Conservation (phyloP, 805 yeast genomes). For the Yamadazyma endophytica region DNA sequence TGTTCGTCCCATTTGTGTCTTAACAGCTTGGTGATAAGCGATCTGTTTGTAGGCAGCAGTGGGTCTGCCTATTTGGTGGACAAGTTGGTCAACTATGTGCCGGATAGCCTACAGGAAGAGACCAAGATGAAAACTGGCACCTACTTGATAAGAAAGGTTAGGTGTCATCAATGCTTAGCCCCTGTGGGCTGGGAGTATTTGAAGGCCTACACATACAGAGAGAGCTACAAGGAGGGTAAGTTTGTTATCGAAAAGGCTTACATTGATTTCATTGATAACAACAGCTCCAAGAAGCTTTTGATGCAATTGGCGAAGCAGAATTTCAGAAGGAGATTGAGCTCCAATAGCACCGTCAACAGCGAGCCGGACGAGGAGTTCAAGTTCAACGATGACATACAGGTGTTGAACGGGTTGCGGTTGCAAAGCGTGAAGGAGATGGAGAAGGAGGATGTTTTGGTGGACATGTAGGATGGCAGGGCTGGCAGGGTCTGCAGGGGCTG, state of each 20-base stretch:
- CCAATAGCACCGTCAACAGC: slow-evolving; percentile 10
- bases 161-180: slow-evolving; percentile 35
- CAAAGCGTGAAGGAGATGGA: slow-evolving; percentile 13
- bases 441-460: slow-evolving; percentile 16
- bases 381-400: slow-evolving; percentile 8
- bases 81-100: slow-evolving; percentile 28
- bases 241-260: slow-evolving; percentile 38
- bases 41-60: slow-evolving; percentile 34
- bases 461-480: slow-evolving; percentile 3
- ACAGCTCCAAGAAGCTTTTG: slow-evolving; percentile 28
- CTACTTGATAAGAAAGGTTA: slow-evolving; percentile 32
- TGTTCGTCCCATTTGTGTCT: slow-evolving; percentile 41
- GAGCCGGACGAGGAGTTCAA: slow-evolving; percentile 14
- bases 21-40: slow-evolving; percentile 30
- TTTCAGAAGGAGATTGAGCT: slow-evolving; percentile 15
- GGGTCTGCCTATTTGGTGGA: slow-evolving; percentile 42
- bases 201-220: slow-evolving; percentile 31
- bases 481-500: too few relatives aligned
- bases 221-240: slow-evolving; percentile 41
- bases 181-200: slow-evolving; percentile 39
- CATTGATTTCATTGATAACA: slow-evolving; percentile 31
- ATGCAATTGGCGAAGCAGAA: slow-evolving; percentile 26
- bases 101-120: slow-evolving; percentile 24
- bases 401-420: slow-evolving; percentile 13
- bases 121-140: slow-evolving; percentile 37